Conservation (phyloP, 2,329 filamentous ascomycete species). For the Capronia americana region DNA sequence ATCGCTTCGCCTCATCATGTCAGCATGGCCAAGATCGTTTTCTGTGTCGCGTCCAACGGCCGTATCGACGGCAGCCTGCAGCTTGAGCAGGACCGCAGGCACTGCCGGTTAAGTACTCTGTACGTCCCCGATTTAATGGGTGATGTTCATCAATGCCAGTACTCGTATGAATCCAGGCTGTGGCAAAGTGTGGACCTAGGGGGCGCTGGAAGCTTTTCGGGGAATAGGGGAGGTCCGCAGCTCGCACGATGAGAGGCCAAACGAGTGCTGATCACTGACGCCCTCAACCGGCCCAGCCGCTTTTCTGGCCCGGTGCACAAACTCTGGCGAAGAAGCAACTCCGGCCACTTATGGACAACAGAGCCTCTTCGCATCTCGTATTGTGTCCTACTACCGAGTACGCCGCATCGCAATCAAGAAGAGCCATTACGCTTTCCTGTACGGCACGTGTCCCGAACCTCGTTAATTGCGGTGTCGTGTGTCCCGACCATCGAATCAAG, state of each 20-base stretch:
- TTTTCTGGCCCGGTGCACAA: neutral
- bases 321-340: neutral
- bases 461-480: neutral
- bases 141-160: neutral
- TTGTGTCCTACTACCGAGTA: neutral
- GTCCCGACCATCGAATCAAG: neutral
- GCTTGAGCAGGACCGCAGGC: neutral
- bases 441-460: neutral
- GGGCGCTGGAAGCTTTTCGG: neutral
- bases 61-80: neutral
- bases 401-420: neutral
- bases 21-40: neutral
- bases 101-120: neutral
- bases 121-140: neutral
- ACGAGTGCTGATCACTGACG: neutral
- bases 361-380: neutral
- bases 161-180: neutral
- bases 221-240: conserved; percentile 1
- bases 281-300: neutral
- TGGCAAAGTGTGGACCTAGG: neutral
- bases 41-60: neutral
- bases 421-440: neutral
- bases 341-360: neutral
- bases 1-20: conserved; percentile 12
- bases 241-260: conserved; percentile 3